Evolutionary conservation across 495 filamentous ascomycete species (phyloP).

Genomic region (Penicillium lividum): DNA sequence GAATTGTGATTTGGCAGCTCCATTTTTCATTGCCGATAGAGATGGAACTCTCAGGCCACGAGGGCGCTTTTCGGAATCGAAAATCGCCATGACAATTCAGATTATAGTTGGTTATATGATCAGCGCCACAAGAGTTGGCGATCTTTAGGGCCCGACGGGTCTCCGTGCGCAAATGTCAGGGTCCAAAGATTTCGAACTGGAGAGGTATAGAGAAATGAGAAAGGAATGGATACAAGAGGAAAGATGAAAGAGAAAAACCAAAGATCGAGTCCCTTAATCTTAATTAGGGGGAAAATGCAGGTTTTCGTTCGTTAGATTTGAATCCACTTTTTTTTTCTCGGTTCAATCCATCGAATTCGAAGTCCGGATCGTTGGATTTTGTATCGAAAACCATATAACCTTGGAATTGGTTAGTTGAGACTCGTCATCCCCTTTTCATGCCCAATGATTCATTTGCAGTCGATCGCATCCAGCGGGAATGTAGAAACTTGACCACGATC

Average conservation of each 20-base stretch:
- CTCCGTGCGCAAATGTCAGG: constrained; percentile 11
- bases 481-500: constrained; percentile 7
- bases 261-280: constrained; percentile 14
- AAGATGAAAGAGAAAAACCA: constrained; percentile 3
- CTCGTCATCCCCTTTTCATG: constrained; percentile 1
- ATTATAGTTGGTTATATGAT: not conserved
- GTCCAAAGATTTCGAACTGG: not conserved
- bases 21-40: constrained; percentile 35
- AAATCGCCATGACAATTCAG: constrained; percentile 33
- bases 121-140: constrained; percentile 6
- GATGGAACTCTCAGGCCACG: constrained; percentile 43
- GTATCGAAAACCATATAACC: too few relatives aligned
- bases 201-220: not conserved
- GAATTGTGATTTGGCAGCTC: constrained; percentile 25
- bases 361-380: too few relatives aligned
- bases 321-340: constrained; percentile 7
- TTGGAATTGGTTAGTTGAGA: too few relatives aligned
- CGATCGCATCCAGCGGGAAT: constrained; percentile 4
- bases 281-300: constrained; percentile 13
- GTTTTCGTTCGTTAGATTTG: constrained; percentile 5
- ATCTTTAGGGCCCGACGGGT: constrained; percentile 10
- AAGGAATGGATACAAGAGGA: not conserved
- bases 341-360: too few relatives aligned
- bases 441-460: constrained; percentile 9
- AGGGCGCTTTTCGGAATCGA: constrained; percentile 44